Evolutionary conservation across 352 stramenopile genomes (phyloP), one percentile per base, ranked within the genome.

Genomic region (Globisporangium yorkense): DNA sequence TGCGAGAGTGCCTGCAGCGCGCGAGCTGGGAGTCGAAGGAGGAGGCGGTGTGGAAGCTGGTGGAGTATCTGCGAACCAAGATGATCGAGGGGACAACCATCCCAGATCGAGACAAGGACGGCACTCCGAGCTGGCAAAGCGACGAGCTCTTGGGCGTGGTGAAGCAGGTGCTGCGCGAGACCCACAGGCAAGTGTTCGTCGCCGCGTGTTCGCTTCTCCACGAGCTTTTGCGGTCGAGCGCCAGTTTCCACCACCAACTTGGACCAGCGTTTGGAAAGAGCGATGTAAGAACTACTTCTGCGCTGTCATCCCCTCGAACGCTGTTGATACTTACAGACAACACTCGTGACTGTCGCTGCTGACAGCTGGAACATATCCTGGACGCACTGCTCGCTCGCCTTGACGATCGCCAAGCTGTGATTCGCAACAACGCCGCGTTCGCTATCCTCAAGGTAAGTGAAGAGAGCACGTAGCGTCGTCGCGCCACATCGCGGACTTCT

Each of bases 381-480:
- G 59, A 58, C 24, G 20, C 33, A 6, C 48, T 73, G 6, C 6
- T 55, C 1, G 9, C 24, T n/a, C 54, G 69, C 1, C 63, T 76
- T 0, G 60, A 67, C n/a, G 69, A 74, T 33, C 43, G 39, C 2
- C 62, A 69, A 18, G 39, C 62, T 0, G 31, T 53, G 2, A 49
- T 76, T 13, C 69, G 66, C 12, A 76, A 65, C 29, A 76, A 76
- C 56, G 59, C 66, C 3, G 69, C 69, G 0, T 76, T 74, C 43
- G 40, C 54, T 1, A 60, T 71, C 20, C 20, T 76, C 47, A 65
- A 76, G 57, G 56, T 69, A 20, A 5, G 46, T 37, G n/a, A 27
- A 15, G n/a, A 27, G 44, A 49, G 2, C 12, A 12, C 37, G 5
- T 48, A 13, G 20, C 3, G 43, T 16, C 43, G 43, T 13, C 21